These are phyloP conservation scores for Calcarisporium arbuscula DNA, from an alignment of 2,329 filamentous ascomycete genomes.

Conservation along the genomic window DNA sequence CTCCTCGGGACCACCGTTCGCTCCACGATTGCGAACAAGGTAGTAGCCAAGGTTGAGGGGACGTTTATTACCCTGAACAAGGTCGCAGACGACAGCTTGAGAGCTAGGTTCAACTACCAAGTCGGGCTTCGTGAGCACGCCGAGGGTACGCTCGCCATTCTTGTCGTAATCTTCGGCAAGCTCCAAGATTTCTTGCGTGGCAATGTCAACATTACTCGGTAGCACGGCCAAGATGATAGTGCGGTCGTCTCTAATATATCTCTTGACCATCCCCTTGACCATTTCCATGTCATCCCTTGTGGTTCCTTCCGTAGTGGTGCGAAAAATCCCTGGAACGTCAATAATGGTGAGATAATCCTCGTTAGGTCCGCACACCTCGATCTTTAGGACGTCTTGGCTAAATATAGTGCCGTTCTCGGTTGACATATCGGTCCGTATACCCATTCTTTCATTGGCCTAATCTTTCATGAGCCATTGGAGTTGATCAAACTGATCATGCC, in stretches of 20 bases:
- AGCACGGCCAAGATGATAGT: conserved; percentile 45
- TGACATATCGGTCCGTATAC: neutral
- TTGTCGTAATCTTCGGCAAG: conserved; percentile 32
- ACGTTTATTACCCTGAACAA: conserved; percentile 33
- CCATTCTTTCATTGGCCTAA: neutral
- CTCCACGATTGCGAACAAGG: conserved; percentile 41
- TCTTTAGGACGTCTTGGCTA: conserved; percentile 35
- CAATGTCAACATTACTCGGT: conserved; percentile 32
- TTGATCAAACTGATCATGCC: too few species aligned
- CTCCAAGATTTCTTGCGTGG: conserved; percentile 33
- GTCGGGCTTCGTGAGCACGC: conserved; percentile 55
- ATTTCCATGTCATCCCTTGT: conserved; percentile 37
- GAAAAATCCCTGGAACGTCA: conserved; percentile 49
- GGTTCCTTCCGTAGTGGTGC: conserved; percentile 28
- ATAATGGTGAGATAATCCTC: conserved; percentile 44
- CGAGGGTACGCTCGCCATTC: conserved; percentile 34
- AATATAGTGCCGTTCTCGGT: conserved; percentile 21
- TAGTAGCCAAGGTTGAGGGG: conserved; percentile 41
- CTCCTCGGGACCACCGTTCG: conserved; percentile 32
- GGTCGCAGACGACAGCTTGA: conserved; percentile 31
- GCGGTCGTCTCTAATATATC: conserved; percentile 37
- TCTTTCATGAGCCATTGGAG: neutral
- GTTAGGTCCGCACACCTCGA: conserved; percentile 37
- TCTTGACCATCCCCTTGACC: conserved; percentile 40
- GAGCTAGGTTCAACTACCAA: conserved; percentile 36